Evolutionary conservation across 2,329 filamentous ascomycete genomes (phyloP).

Genomic region (Fusarium pseudonygamai): DNA sequence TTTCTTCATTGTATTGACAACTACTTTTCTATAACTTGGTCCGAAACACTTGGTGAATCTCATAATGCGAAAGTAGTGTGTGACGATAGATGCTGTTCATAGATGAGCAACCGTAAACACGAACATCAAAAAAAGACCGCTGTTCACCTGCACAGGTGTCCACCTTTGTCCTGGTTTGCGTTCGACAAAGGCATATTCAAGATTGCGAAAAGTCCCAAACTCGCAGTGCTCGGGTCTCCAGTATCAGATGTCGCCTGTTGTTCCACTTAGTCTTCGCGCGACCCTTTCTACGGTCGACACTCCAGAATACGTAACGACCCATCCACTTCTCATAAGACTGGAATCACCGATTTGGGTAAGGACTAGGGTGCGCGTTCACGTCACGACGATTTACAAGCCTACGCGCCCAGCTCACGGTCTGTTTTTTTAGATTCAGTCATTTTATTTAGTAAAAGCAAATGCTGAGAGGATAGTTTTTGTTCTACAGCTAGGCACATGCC

Average conservation of each 20-base stretch:
- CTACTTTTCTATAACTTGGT: accelerated
- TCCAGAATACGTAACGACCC: background rate
- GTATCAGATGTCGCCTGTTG: no score
- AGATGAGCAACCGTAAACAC: background rate
- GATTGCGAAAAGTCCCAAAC: accelerated
- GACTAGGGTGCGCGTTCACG: no score
- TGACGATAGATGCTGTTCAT: background rate
- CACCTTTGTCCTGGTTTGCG: background rate
- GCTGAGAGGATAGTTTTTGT: accelerated
- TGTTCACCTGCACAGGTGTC: background rate
- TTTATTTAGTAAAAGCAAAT: accelerated
- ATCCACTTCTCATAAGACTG: background rate
- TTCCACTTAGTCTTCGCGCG: background rate
- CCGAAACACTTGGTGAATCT: accelerated
- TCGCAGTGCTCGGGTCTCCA: accelerated
- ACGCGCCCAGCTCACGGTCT: background rate
- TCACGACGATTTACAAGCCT: background rate
- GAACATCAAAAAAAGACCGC: accelerated
- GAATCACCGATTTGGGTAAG: background rate
- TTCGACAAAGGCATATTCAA: accelerated
- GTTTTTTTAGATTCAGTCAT: accelerated
- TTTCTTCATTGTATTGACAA: background rate
- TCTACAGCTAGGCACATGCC: accelerated
- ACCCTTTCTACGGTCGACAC: accelerated
- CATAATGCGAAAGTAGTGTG: accelerated